phyloP scores from a whole-genome alignment of 179 eudicot genomes.

The Beta macrorhiza region DNA sequence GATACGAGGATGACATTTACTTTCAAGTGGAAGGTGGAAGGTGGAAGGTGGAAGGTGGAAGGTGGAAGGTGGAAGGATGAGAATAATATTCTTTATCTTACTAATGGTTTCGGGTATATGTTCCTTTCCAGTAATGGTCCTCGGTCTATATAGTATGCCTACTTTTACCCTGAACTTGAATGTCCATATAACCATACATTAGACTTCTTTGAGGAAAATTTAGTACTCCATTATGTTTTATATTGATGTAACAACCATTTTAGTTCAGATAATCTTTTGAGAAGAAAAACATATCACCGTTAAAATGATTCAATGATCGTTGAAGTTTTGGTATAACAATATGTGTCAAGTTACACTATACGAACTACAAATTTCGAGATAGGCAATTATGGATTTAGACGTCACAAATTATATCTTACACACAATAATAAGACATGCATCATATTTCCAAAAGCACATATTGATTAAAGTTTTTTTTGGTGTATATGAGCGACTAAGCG shows the following conservation, averaged over 20 bases:
- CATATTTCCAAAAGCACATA: no score
- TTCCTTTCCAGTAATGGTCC: background rate
- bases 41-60: background rate
- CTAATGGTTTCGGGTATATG: background rate
- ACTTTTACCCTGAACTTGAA: background rate
- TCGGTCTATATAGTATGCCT: background rate
- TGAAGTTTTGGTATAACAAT: no score
- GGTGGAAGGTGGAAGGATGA: background rate
- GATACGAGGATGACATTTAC: background rate
- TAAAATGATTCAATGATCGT: no score
- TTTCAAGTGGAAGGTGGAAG: background rate
- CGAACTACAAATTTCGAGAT: no score
- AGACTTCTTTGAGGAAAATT: background rate
- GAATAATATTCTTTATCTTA: background rate
- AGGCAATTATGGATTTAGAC: no score
- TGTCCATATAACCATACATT: background rate
- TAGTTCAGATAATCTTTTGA: background rate
- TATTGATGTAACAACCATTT: background rate
- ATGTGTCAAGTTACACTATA: no score
- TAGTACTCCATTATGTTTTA: no score
- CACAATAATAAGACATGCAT: no score
- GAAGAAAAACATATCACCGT: no score
- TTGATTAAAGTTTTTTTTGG: no score
- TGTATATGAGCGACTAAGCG: no score
- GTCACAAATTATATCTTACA: no score